These are phyloP conservation scores for Penicillium canescens DNA, from an alignment of 495 filamentous ascomycete species.

Conservation along the genomic window DNA sequence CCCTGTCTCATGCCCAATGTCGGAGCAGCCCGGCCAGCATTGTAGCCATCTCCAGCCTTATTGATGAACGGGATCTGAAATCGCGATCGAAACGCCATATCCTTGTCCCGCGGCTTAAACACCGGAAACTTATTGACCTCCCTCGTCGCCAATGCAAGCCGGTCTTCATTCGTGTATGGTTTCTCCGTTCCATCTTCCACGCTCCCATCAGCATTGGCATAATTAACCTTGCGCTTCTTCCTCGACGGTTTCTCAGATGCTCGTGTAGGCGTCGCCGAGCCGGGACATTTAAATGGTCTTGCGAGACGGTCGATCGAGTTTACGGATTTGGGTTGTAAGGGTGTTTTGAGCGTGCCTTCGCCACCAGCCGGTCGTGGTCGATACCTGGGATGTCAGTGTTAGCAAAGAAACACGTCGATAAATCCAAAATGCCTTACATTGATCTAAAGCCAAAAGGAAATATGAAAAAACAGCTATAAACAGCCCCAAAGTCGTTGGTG, in stretches of 20 bases:
- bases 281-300: conserved; percentile 93
- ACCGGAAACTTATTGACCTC: conserved; percentile 89
- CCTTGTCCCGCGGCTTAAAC: conserved; percentile 88
- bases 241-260: conserved; percentile 79
- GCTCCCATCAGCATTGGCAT: conserved; percentile 74
- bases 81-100: conserved; percentile 72
- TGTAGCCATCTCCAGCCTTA: conserved; percentile 70
- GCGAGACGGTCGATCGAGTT: conserved; percentile 69
- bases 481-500: neutral
- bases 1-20: conserved; percentile 83
- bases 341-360: conserved; percentile 38
- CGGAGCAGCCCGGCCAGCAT: conserved; percentile 76
- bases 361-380: conserved; percentile 33
- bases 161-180: conserved; percentile 84
- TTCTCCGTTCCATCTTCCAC: conserved; percentile 70
- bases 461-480: conserved; percentile 9
- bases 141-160: conserved; percentile 80
- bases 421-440: conserved; percentile 17
- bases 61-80: conserved; percentile 87
- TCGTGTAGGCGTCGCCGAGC: conserved; percentile 68
- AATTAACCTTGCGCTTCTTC: conserved; percentile 88
- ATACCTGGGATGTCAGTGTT: conserved; percentile 37
- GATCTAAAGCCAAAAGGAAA: neutral
- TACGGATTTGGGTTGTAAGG: conserved; percentile 36
- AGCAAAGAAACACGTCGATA: neutral